These are phyloP conservation scores for Hanseniaspora nectarophila DNA, from an alignment of 805 yeast species.

Conservation along the genomic window DNA sequence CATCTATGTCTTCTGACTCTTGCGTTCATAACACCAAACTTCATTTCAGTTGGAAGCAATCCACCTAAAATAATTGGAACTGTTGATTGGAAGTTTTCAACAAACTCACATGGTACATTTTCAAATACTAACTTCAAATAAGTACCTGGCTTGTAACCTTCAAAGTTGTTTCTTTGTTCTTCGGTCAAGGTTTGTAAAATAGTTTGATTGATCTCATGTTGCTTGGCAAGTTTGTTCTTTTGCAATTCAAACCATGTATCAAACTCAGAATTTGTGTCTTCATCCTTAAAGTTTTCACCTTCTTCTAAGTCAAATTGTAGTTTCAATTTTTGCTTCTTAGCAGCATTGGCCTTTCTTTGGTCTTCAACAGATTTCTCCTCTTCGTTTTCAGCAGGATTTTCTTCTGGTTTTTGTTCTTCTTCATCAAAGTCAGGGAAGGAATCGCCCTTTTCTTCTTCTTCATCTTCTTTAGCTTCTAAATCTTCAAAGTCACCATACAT, in stretches of 20 bases:
- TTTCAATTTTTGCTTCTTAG: slow-evolving; percentile 76
- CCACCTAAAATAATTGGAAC: slow-evolving; percentile 89
- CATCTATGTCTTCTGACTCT: slow-evolving; percentile 96
- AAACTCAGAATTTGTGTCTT: slow-evolving; percentile 71
- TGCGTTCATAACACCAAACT: slow-evolving; percentile 86
- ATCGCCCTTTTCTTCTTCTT: slow-evolving; percentile 35
- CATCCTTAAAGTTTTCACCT: slow-evolving; percentile 59
- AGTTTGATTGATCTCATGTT: slow-evolving; percentile 80
- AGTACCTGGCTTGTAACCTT: slow-evolving; percentile 87
- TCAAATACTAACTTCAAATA: slow-evolving; percentile 84
- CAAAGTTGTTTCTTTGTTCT: slow-evolving; percentile 66
- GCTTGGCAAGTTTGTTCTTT: slow-evolving; percentile 93
- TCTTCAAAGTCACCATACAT: slow-evolving; percentile 48
- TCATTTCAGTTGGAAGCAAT: slow-evolving; percentile 72
- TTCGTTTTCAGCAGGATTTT: slow-evolving; percentile 21
- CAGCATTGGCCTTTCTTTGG: slow-evolving; percentile 69
- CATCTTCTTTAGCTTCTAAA: slow-evolving; percentile 33
- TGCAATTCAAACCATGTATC: slow-evolving; percentile 98
- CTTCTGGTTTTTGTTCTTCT: slow-evolving; percentile 29
- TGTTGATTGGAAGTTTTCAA: slow-evolving; percentile 72
- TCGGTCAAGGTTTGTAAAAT: slow-evolving; percentile 63
- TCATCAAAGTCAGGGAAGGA: slow-evolving; percentile 34
- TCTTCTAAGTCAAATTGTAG: slow-evolving; percentile 69
- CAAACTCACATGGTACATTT: slow-evolving; percentile 75
- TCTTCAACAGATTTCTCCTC: slow-evolving; percentile 49